Base-by-base conservation (phyloP, 371 early-diverging fungal genomes). In the Thermomucor indicae-seudaticae region DNA sequence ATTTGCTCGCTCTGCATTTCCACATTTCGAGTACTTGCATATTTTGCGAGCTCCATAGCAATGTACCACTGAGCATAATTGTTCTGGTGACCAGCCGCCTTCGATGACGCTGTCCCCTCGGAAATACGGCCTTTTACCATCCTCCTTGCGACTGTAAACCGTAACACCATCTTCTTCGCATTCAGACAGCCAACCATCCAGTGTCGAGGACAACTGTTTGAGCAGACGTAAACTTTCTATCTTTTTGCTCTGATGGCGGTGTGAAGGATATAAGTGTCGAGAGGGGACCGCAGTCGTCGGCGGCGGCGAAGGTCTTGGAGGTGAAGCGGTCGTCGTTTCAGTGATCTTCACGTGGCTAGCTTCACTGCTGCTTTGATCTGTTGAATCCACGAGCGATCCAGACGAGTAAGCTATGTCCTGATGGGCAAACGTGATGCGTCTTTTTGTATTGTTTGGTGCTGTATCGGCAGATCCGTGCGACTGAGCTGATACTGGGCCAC, bases 71-170 rank as follows among this genome's bases (percentile, higher is more conserved):
- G 72, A 72, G 43, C 77, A 76, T 2, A 76, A 43, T 37, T 83
- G 81, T 37, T 80, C 80, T 3, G 79, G 72, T 16, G 76, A 74
- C 78, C 75, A 79, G 3, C 67, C 69, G 41, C 79, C 75, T 19
- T 67, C 53, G 51, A 83, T 71, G 6, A 70, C 51, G 20, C 72
- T 62, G 40, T 83, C 83, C 2, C 67, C 76, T 47, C 83, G 65
- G 10, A 75, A 53, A 48, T 74, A 75, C 2, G 72, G 66, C 8
- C 56, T 49, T 3, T 60, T 45, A 23, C 51, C 50, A 23, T 23
- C 7, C 29, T n/a, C 35, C 17, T 31, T 30, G 23, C 10, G 45
- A 20, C 25, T 52, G 23, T 40, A 43, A 4, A 46, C 25, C 19
- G 51, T 27, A 0, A 61, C 35, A 11, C 49, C 48, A 16, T 47